These are phyloP conservation scores for Neurospora sublineolata DNA, from an alignment of 495 filamentous ascomycete species.

Conservation along the genomic window DNA sequence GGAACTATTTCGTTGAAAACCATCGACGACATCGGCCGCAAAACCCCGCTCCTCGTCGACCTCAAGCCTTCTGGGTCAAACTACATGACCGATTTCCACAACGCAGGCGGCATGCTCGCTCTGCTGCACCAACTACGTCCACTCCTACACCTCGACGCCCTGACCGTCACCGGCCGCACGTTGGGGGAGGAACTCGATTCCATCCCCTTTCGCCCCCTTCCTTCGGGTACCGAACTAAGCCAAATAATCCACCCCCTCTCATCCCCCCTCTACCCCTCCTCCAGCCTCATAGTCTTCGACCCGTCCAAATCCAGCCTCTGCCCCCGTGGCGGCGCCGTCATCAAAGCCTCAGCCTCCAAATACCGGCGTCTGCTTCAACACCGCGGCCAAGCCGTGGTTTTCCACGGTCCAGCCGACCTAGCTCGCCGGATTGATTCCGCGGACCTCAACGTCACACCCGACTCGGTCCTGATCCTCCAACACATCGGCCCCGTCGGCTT, in stretches of 20 bases:
- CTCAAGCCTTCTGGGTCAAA: constrained; percentile 57
- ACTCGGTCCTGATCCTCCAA: constrained; percentile 49
- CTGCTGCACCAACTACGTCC: constrained; percentile 45
- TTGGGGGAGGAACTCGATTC: constrained; percentile 44
- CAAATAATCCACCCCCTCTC: constrained; percentile 41
- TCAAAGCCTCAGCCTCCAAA: constrained; percentile 54
- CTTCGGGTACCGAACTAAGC: constrained; percentile 3
- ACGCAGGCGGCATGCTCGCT: constrained; percentile 52
- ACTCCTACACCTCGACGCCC: constrained; percentile 43
- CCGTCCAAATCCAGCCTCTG: constrained; percentile 39
- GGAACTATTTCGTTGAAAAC: constrained; percentile 45
- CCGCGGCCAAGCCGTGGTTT: constrained; percentile 47
- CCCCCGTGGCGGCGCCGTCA: constrained; percentile 38
- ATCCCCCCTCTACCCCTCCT: constrained; percentile 42
- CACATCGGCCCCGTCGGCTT: constrained; percentile 49
- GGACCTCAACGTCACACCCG: constrained; percentile 35
- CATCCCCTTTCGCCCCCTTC: constrained; percentile 32
- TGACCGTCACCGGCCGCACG: constrained; percentile 48
- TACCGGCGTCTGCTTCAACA: constrained; percentile 39
- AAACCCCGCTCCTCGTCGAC: constrained; percentile 51
- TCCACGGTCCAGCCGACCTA: constrained; percentile 44
- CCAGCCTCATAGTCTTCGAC: constrained; percentile 40
- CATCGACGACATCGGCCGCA: constrained; percentile 48
- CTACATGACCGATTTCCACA: constrained; percentile 65
- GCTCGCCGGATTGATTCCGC: constrained; percentile 47